These are phyloP conservation scores for Lineolata rhizophorae DNA, from an alignment of 495 filamentous ascomycete genomes.

Conservation along the genomic window DNA sequence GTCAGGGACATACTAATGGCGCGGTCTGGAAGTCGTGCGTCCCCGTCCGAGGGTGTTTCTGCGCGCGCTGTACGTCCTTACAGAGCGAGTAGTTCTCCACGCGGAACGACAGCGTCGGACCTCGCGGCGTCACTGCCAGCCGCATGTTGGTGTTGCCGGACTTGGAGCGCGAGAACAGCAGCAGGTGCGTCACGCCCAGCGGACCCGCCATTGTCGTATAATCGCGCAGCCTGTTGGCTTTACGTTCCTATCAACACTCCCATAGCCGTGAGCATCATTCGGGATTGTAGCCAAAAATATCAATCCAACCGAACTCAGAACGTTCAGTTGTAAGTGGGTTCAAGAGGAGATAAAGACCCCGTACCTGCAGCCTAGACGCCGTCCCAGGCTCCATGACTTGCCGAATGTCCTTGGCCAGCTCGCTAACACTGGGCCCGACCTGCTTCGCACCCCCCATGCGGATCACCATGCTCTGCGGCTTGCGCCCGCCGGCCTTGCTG, in stretches of 20 bases:
- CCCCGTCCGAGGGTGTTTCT: slow-evolving; percentile 60
- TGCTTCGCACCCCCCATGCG: slow-evolving; percentile 81
- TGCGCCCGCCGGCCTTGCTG: slow-evolving; percentile 28
- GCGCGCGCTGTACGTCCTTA: slow-evolving; percentile 64
- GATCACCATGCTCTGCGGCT: slow-evolving; percentile 95
- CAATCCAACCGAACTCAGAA: no score
- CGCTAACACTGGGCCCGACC: slow-evolving; percentile 75
- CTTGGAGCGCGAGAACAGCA: slow-evolving; percentile 80
- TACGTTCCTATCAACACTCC: slow-evolving; percentile 41
- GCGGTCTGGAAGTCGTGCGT: slow-evolving; percentile 52
- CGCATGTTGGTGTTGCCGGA: slow-evolving; percentile 86
- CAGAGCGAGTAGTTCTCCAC: slow-evolving; percentile 93
- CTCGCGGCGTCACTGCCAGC: slow-evolving; percentile 69
- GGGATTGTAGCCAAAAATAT: no score
- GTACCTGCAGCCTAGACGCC: slow-evolving; percentile 52
- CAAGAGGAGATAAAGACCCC: no score
- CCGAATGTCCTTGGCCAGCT: slow-evolving; percentile 80
- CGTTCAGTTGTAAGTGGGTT: background rate
- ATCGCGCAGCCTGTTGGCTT: slow-evolving; percentile 73
- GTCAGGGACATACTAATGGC: slow-evolving; percentile 38
- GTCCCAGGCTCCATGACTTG: slow-evolving; percentile 91
- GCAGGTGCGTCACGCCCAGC: slow-evolving; percentile 77
- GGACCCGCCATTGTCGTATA: slow-evolving; percentile 93
- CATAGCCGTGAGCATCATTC: slow-evolving; percentile 2
- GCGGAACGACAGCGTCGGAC: slow-evolving; percentile 81